phyloP scores from a whole-genome alignment of 192 early-diverging fungal species.

The Entrophospora sp. region DNA sequence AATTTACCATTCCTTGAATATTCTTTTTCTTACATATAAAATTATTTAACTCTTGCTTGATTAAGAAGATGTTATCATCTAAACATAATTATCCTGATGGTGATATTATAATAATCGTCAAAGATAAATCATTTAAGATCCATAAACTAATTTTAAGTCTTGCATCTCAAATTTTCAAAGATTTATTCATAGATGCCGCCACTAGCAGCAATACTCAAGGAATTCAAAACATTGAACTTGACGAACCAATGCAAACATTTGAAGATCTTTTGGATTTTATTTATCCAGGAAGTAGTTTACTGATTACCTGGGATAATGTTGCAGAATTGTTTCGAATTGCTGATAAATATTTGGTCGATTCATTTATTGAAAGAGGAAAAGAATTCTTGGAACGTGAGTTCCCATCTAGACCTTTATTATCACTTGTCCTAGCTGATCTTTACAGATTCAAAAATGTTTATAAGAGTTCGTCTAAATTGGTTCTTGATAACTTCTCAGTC shows the following conservation, averaged over 20 bases:
- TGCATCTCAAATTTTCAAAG: slow-evolving; percentile 10
- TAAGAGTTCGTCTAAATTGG: background rate
- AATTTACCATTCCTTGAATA: no score
- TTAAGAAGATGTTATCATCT: no score
- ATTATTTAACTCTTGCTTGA: no score
- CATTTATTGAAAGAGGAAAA: background rate
- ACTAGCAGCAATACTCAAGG: background rate
- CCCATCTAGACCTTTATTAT: background rate
- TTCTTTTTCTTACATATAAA: no score
- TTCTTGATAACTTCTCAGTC: background rate
- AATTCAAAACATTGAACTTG: background rate
- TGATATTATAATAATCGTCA: background rate
- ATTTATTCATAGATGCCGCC: background rate
- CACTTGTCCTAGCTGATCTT: background rate
- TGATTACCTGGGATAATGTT: background rate
- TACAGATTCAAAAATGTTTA: background rate
- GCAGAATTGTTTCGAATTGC: background rate
- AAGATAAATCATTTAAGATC: background rate
- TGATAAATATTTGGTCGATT: background rate
- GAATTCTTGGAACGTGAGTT: background rate
- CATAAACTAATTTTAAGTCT: slow-evolving; percentile 4
- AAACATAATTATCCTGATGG: slow-evolving; percentile 14
- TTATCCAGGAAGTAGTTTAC: background rate
- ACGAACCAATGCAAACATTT: background rate
- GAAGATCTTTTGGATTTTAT: background rate